Evolutionary conservation across 441 rosid species (phyloP), one percentile per base, ranked within the genome.

Genomic region (Eruca vesicaria): DNA sequence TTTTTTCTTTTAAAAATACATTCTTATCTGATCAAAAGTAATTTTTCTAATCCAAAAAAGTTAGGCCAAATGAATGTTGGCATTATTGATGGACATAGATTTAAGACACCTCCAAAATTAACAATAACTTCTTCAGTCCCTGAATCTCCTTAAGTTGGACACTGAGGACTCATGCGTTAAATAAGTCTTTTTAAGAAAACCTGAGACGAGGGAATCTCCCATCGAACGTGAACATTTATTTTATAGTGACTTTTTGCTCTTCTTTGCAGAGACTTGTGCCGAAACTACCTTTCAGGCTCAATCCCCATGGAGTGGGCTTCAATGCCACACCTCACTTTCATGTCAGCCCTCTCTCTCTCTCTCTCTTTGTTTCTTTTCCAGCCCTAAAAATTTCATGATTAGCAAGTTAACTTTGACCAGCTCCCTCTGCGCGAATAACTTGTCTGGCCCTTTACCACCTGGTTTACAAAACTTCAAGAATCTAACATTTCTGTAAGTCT

Each of bases 281-380:
- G 21, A 32, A 76, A 76, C 3, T 70, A 76, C 61, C 80, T 76
- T 0, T 20, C 65, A 0, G 75, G 80, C 19, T 28, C 80, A 64
- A 76, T 76, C 23, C 80, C 80, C 15, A 45, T 71, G 60, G 75
- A 76, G 15, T 76, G 80, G 80, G 75, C 71, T 57, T 70, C 67
- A 56, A 1, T 76, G 29, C 75, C 16, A 11, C 1, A 69, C 52
- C 75, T 76, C 67, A 43, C 10, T 28, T 18, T 0, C 41, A 76
- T 76, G 80, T 76, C 2, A 41, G 66, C 65, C 28, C 29, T 55
- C 28, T 48, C 28, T 48, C 68, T 45, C 65, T 28, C 29, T 55
- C 28, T 48, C 28, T 48, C 68, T 45, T 50, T 63, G 4, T 18
- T 38, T 29, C 32, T 29, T 29, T 21, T 29, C 16, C 11, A 15